Conservation (phyloP, 202 grass and related monocot species). For the Saccharum hybrid region DNA sequence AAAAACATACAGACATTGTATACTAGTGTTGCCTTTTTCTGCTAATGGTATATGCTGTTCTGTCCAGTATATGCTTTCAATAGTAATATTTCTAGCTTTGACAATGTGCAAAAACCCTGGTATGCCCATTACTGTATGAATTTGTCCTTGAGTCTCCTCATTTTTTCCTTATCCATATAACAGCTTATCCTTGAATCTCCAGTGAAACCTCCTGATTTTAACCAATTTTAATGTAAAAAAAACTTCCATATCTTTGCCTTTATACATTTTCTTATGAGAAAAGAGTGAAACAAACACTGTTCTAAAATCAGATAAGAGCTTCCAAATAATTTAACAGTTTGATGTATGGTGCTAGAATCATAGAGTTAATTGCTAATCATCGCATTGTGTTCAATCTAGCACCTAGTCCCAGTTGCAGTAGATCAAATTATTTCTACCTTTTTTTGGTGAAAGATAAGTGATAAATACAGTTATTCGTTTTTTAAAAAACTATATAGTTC, state of each 20-base stretch:
- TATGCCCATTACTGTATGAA: background rate
- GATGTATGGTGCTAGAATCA: background rate
- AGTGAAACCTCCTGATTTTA: slow-evolving; percentile 2
- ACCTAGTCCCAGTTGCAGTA: background rate
- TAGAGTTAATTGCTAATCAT: slow-evolving; percentile 13
- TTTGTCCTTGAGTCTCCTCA: background rate
- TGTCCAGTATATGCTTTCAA: slow-evolving; percentile 2
- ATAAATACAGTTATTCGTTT: background rate
- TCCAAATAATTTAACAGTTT: slow-evolving; percentile 19
- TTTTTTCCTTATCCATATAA: slow-evolving; percentile 10
- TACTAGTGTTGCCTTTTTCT: background rate
- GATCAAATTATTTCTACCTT: slow-evolving; percentile 2
- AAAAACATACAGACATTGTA: background rate
- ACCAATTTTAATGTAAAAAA: background rate
- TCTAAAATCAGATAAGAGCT: background rate
- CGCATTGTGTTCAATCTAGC: background rate
- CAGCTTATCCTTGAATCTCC: background rate
- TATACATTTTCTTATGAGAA: slow-evolving; percentile 7
- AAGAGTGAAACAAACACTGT: background rate
- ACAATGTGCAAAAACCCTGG: background rate
- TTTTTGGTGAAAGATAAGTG: background rate
- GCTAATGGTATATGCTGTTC: background rate
- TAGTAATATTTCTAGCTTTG: slow-evolving; percentile 1
- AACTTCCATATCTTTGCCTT: background rate
- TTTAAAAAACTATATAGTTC: background rate